These are phyloP conservation scores for Stachybotrys echinatus DNA, from an alignment of 2,329 filamentous ascomycete species.

Conservation along the genomic window DNA sequence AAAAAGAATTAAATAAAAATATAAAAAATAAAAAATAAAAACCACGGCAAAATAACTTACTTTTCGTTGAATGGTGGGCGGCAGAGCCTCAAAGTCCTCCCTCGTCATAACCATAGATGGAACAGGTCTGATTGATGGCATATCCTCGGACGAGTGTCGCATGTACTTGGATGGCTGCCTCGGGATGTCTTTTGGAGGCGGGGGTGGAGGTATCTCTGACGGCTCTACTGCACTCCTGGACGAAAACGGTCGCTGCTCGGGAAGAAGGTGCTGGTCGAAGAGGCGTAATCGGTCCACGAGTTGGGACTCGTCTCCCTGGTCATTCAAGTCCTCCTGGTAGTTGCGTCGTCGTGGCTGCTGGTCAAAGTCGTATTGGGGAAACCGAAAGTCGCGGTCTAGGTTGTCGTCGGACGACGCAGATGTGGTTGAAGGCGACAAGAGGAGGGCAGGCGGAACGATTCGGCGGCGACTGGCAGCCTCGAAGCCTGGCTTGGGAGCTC, in stretches of 20 bases:
- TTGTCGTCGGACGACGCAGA: background rate
- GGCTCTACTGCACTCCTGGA: background rate
- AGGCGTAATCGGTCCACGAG: background rate
- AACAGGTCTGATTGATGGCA: background rate
- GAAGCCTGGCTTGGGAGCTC: background rate
- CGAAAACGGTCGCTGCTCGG: background rate
- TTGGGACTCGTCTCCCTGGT: background rate
- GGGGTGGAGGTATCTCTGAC: background rate
- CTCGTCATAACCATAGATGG: constrained; percentile 25
- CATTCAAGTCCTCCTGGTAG: background rate
- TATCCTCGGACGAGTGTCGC: background rate
- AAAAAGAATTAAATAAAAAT: too few relatives aligned
- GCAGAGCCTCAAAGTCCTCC: constrained; percentile 44
- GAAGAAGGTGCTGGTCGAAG: background rate
- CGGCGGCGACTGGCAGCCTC: background rate
- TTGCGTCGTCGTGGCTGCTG: background rate
- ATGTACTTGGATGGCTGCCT: background rate
- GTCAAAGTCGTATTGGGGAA: background rate
- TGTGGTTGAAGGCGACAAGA: background rate
- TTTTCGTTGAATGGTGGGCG: constrained; percentile 51
- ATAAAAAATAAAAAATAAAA: constrained; percentile 1
- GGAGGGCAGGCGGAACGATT: background rate
- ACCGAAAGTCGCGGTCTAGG: background rate
- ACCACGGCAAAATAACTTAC: constrained; percentile 33
- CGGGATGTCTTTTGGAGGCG: background rate